These are phyloP conservation scores for Golubevia sp. DNA, from an alignment of 1,284 basidiomycete genomes.

Conservation along the genomic window DNA sequence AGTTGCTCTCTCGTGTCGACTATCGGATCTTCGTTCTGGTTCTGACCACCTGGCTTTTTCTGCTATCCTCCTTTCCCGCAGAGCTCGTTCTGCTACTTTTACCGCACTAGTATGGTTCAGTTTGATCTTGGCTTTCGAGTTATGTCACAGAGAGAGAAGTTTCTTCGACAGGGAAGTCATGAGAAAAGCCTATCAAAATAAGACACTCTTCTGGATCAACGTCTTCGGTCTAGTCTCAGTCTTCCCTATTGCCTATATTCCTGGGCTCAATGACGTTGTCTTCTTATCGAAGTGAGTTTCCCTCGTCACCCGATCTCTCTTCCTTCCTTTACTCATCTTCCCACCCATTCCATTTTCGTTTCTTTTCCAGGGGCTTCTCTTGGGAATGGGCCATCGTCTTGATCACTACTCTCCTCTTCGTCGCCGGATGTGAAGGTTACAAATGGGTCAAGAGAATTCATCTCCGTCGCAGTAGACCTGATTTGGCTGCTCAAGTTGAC, in stretches of 20 bases:
- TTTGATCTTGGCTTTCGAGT: conserved; percentile 61
- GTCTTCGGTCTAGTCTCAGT: conserved; percentile 65
- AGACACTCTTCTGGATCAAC: conserved; percentile 49
- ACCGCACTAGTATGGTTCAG: conserved; percentile 59
- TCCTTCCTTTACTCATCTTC: too few relatives aligned
- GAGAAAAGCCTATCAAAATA: conserved; percentile 49
- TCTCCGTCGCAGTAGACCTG: too few relatives aligned
- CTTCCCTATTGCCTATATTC: conserved; percentile 67
- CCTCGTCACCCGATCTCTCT: too few relatives aligned
- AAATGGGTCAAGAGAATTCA: conserved; percentile 25
- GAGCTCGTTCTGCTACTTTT: too few relatives aligned
- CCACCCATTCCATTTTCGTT: too few relatives aligned
- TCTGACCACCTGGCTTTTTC: too few relatives aligned
- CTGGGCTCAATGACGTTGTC: conserved; percentile 57
- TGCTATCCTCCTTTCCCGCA: too few relatives aligned
- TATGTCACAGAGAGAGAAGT: conserved; percentile 52
- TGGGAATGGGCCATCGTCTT: conserved; percentile 62
- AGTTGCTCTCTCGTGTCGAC: too few relatives aligned
- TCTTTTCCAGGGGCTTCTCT: conserved; percentile 41
- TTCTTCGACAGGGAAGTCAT: conserved; percentile 58
- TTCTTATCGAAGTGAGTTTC: too few relatives aligned
- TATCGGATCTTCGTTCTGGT: too few relatives aligned
- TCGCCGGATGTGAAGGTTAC: conserved; percentile 16
- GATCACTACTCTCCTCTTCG: conserved; percentile 28
- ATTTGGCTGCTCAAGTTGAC: too few relatives aligned